Conservation (phyloP, 1,139 yeast genomes). For the Yamadazyma pseudoaaseri region DNA sequence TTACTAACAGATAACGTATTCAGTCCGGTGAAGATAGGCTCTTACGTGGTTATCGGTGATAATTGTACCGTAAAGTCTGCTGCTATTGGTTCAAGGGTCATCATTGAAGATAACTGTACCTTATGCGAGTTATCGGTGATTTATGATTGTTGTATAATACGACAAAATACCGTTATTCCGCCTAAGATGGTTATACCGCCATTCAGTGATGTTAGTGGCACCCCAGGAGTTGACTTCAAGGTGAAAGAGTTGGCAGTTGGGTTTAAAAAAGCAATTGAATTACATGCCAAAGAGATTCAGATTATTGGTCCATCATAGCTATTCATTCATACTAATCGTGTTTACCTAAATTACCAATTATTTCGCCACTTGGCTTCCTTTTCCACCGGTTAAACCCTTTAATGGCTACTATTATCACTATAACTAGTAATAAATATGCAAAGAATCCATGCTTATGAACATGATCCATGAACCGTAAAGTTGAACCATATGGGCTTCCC, state of each 20-base stretch:
- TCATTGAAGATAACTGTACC: slow-evolving; percentile 42
- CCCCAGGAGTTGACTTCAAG: slow-evolving; percentile 30
- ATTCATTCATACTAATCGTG: slow-evolving; percentile 2
- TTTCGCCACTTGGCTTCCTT: slow-evolving; percentile 2
- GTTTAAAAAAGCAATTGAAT: slow-evolving; percentile 42
- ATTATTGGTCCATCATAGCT: slow-evolving; percentile 11
- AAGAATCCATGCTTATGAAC: slow-evolving; percentile 44
- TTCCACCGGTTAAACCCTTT: slow-evolving; percentile 7
- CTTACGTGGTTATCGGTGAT: slow-evolving; percentile 54
- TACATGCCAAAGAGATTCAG: slow-evolving; percentile 37
- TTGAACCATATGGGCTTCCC: slow-evolving; percentile 43
- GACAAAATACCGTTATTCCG: slow-evolving; percentile 50
- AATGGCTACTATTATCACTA: slow-evolving; percentile 9
- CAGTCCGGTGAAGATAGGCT: slow-evolving; percentile 50
- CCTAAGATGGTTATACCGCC: slow-evolving; percentile 61
- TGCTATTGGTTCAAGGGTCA: slow-evolving; percentile 57
- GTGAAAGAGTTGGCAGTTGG: slow-evolving; percentile 35
- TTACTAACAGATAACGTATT: slow-evolving; percentile 15
- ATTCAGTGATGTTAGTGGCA: slow-evolving; percentile 49
- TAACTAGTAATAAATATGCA: slow-evolving; percentile 35
- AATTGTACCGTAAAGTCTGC: slow-evolving; percentile 41
- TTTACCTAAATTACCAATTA: slow-evolving; percentile 5
- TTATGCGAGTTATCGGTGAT: slow-evolving; percentile 49
- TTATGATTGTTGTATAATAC: slow-evolving; percentile 61
- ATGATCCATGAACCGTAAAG: slow-evolving; percentile 40